phyloP scores from a whole-genome alignment of 805 yeast genomes.

The Zygotorulaspora sp. region DNA sequence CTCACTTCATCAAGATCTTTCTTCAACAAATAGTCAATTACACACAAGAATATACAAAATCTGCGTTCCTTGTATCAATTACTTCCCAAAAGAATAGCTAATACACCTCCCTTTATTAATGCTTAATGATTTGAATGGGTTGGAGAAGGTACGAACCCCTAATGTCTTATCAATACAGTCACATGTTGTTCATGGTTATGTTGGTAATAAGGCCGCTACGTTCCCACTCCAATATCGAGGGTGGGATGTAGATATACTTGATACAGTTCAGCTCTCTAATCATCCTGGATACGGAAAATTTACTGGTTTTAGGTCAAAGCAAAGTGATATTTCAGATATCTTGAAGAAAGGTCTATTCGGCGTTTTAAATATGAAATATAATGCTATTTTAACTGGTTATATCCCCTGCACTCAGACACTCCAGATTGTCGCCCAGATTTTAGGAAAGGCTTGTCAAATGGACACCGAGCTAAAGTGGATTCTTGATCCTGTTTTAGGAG shows the following conservation, averaged over 20 bases:
- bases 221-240: constrained; percentile 82
- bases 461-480: constrained; percentile 48
- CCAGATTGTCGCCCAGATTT: constrained; percentile 43
- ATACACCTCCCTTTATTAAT: too few species aligned
- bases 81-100: too few species aligned
- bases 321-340: constrained; percentile 45
- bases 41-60: too few species aligned
- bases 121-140: constrained; percentile 2
- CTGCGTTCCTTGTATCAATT: too few species aligned
- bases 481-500: constrained; percentile 90
- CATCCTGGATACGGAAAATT: constrained; percentile 84
- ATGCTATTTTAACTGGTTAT: constrained; percentile 75
- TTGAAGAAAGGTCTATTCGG: constrained; percentile 49
- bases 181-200: constrained; percentile 94
- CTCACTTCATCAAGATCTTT: too few species aligned
- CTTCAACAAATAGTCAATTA: too few species aligned
- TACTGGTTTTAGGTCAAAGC: constrained; percentile 50
- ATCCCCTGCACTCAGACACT: constrained; percentile 60
- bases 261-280: constrained; percentile 84
- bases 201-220: constrained; percentile 87
- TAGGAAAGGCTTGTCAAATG: constrained; percentile 31
- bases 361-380: constrained; percentile 48
- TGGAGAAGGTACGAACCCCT: constrained; percentile 8
- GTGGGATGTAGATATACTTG: constrained; percentile 89
- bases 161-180: constrained; percentile 62